Evolutionary conservation across 345 rosid genomes (phyloP), one percentile per base, ranked within the genome.

Genomic region (Populus euphratica): DNA sequence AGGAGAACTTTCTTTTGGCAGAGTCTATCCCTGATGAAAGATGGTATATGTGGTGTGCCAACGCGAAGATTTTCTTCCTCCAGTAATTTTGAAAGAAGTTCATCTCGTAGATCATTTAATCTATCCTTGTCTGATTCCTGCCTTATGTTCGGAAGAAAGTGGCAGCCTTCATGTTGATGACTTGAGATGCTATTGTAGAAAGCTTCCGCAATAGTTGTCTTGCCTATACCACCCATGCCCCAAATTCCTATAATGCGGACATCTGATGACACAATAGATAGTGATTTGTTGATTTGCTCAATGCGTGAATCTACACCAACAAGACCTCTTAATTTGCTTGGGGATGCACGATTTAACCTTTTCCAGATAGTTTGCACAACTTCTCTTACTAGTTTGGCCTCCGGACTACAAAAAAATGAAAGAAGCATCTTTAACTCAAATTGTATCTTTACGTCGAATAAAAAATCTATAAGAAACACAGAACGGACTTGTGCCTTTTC

Each of bases 131-230:
- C 33, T 29, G 20, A 20, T 61, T 47, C 41, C 23, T 73, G 33
- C 6, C 66, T 33, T 20, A 36, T 50, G 21, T 56, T 36, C 10
- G 76, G 29, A 20, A 74, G 25, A 65, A 74, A 74, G 62, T 70
- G 27, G 11, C 20, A 7, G 8, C 39, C 66, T 63, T 65, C 69
- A 44, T 38, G 65, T 21, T 74, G 36, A 27, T 74, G 36, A 27
- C 1, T 3, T 5, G 39, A 74, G 29, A 74, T 16, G 18, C 16
- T 16, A 2, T 43, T 5, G 39, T 12, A 74, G 16, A 74, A 47
- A 27, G 59, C 52, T 65, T 29, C 35, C 8, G 77, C 77, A 17
- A 74, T 23, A 14, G 76, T 73, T 38, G 64, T 69, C 43, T 69
- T 69, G 20, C 76, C 76, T 8, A 73, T 35, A 16, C 76, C 68